These are phyloP conservation scores for Claviceps sp. DNA, from an alignment of 2,329 filamentous ascomycete genomes.

Conservation along the genomic window DNA sequence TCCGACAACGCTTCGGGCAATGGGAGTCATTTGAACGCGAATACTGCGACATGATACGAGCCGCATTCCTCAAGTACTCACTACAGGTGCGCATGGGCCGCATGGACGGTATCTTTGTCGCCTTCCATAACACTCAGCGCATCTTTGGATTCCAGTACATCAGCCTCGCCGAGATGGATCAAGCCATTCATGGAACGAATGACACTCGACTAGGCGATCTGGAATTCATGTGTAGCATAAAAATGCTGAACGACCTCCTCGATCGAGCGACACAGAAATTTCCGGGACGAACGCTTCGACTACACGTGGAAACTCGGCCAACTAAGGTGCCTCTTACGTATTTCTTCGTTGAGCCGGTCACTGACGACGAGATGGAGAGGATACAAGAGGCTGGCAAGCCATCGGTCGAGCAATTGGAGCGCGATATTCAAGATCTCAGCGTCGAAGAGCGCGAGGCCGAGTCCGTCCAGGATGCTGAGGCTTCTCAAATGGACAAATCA, in stretches of 20 bases:
- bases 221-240: slow-evolving; percentile 74
- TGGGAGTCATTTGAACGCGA: slow-evolving; percentile 93
- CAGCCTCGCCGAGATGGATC: slow-evolving; percentile 73
- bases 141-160: slow-evolving; percentile 98
- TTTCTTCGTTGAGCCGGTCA: slow-evolving; percentile 78
- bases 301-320: slow-evolving; percentile 68
- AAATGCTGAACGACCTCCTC: slow-evolving; percentile 66
- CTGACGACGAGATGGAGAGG: slow-evolving; percentile 52
- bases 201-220: slow-evolving; percentile 57
- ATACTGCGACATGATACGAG: slow-evolving; percentile 91
- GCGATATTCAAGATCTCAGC: slow-evolving; percentile 40
- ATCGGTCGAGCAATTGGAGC: slow-evolving; percentile 57
- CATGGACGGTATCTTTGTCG: slow-evolving; percentile 98
- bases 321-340: slow-evolving; percentile 58
- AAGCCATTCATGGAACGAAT: slow-evolving; percentile 67
- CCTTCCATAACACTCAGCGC: slow-evolving; percentile 85
- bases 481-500: slow-evolving; percentile 9
- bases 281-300: slow-evolving; percentile 60
- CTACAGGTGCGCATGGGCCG: slow-evolving; percentile 92
- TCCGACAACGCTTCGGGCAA: slow-evolving; percentile 58
- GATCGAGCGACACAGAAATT: slow-evolving; percentile 62
- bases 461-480: slow-evolving; percentile 6
- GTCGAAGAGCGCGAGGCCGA: slow-evolving; percentile 18
- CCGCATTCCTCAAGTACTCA: slow-evolving; percentile 92
- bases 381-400: slow-evolving; percentile 59